phyloP scores from a whole-genome alignment of 2,329 filamentous ascomycete genomes.

The Lasiodiplodia hormozganensis region DNA sequence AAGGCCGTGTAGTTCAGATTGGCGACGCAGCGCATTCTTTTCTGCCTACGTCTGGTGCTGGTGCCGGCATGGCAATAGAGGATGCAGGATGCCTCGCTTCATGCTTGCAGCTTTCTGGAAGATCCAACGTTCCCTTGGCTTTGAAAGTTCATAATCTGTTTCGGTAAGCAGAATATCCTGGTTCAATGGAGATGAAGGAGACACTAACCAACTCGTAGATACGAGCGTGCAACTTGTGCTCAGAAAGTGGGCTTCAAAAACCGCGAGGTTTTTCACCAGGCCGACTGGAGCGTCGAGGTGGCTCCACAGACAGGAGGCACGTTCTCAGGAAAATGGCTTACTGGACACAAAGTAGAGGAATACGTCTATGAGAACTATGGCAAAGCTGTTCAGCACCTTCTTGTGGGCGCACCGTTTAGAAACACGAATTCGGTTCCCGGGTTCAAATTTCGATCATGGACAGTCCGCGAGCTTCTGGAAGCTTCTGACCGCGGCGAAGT shows the following conservation, averaged over 20 bases:
- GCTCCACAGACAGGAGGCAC: too few relatives aligned
- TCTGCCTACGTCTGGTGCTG: slow-evolving; percentile 61
- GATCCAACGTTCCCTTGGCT: slow-evolving; percentile 39
- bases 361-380: neutral
- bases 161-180: too few relatives aligned
- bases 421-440: neutral
- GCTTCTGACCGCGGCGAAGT: neutral
- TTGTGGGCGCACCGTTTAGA: neutral
- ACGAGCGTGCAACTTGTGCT: slow-evolving; percentile 39
- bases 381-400: neutral
- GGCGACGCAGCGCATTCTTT: slow-evolving; percentile 64
- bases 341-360: neutral
- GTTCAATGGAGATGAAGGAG: too few relatives aligned
- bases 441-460: neutral
- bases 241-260: slow-evolving; percentile 46
- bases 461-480: neutral
- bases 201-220: neutral
- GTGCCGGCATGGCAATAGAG: slow-evolving; percentile 63
- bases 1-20: slow-evolving; percentile 58
- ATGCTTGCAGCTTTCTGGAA: slow-evolving; percentile 38
- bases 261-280: slow-evolving; percentile 42
- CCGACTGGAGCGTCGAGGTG: neutral
- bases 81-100: slow-evolving; percentile 49
- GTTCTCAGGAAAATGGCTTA: neutral
- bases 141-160: slow-evolving; percentile 45